These are phyloP conservation scores for Lentinula novae-zelandiae DNA, from an alignment of 1,284 basidiomycete species.

Conservation along the genomic window DNA sequence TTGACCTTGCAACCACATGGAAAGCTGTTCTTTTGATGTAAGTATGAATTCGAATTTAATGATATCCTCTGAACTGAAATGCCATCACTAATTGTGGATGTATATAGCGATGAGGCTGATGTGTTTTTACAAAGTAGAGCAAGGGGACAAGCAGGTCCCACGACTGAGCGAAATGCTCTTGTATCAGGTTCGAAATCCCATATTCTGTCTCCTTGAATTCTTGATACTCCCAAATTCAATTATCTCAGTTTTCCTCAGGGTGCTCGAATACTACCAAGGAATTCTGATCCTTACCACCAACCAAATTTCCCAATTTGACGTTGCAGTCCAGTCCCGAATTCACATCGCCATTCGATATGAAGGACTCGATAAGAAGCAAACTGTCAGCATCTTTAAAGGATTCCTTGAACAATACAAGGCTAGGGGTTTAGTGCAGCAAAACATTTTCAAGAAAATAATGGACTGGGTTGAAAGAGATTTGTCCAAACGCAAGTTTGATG, in stretches of 20 bases:
- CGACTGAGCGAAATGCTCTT: constrained; percentile 29
- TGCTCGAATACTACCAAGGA: constrained; percentile 33
- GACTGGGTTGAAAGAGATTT: neutral
- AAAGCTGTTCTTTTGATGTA: constrained; percentile 30
- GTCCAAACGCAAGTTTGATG: neutral
- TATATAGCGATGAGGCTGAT: constrained; percentile 30
- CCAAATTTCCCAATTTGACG: constrained; percentile 27
- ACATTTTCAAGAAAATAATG: neutral
- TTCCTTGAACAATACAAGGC: neutral
- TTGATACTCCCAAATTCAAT: neutral
- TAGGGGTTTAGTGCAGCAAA: neutral
- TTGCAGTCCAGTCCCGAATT: constrained; percentile 23
- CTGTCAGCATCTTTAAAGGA: neutral
- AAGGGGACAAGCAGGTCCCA: constrained; percentile 19
- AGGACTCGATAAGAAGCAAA: neutral
- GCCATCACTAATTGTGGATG: no score
- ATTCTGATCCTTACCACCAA: constrained; percentile 36
- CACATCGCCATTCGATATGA: neutral
- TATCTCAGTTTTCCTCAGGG: constrained; percentile 25
- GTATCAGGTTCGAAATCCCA: constrained; percentile 21
- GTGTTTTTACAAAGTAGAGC: constrained; percentile 27
- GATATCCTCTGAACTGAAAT: neutral
- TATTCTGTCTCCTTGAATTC: neutral
- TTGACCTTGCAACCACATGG: constrained; percentile 30
- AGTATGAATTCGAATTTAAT: neutral